These are phyloP conservation scores for Penicillium samsonianum DNA, from an alignment of 495 filamentous ascomycete species.

Conservation along the genomic window DNA sequence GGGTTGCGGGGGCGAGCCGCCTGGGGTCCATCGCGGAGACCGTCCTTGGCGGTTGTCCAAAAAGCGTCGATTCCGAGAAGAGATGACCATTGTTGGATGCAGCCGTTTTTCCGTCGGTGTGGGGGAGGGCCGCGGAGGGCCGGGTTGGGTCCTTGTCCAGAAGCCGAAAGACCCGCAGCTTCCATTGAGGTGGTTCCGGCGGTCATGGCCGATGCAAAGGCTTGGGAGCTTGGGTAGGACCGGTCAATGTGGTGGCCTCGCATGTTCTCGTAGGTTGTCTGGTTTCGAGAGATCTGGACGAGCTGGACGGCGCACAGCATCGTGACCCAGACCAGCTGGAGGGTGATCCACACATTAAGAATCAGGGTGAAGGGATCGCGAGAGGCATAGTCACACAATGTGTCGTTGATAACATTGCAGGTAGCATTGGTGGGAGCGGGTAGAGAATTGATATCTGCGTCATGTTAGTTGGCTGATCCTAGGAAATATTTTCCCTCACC, in stretches of 20 bases:
- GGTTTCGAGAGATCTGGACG: constrained; percentile 82
- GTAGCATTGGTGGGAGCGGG: constrained; percentile 47
- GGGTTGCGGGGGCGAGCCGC: constrained; percentile 65
- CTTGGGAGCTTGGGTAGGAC: constrained; percentile 57
- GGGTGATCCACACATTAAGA: constrained; percentile 70
- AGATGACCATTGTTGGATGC: constrained; percentile 75
- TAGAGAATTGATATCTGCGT: constrained; percentile 56
- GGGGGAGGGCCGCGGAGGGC: constrained; percentile 42
- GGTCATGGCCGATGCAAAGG: constrained; percentile 75
- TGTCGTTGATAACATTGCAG: constrained; percentile 75
- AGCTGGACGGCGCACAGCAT: constrained; percentile 95
- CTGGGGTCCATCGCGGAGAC: constrained; percentile 55
- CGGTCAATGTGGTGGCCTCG: constrained; percentile 59
- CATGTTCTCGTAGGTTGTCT: constrained; percentile 97
- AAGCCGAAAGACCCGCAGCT: constrained; percentile 66
- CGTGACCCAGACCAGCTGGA: constrained; percentile 90
- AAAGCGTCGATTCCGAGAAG: constrained; percentile 91
- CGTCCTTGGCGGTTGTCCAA: constrained; percentile 74
- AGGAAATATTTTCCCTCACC: not conserved
- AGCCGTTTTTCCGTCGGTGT: constrained; percentile 55
- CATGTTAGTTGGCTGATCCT: constrained; percentile 19
- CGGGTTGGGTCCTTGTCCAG: constrained; percentile 52
- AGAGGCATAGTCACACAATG: constrained; percentile 70
- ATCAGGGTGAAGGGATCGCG: constrained; percentile 83
- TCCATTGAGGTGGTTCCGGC: constrained; percentile 67